phyloP scores from a whole-genome alignment of 2,329 filamentous ascomycete genomes.

The Ustulina deusta region DNA sequence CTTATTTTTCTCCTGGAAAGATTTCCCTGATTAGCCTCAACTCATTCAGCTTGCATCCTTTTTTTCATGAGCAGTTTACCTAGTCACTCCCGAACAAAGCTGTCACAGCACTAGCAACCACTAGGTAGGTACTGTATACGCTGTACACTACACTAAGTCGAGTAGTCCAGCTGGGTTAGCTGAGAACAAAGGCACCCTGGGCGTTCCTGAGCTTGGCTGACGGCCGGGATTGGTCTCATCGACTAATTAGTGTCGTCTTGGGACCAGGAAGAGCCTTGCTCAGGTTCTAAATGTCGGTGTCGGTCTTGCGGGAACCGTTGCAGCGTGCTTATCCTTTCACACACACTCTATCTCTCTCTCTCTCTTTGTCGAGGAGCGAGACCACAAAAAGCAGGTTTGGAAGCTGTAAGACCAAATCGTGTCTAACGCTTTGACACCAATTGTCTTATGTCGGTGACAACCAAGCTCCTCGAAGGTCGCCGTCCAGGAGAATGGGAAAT shows the following conservation, averaged over 20 bases:
- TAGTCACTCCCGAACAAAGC: not conserved
- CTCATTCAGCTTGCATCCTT: not conserved
- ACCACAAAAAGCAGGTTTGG: not conserved
- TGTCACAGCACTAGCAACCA: slow-evolving; percentile 9
- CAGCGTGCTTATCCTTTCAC: slow-evolving; percentile 15
- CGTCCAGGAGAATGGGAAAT: not conserved
- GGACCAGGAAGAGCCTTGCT: slow-evolving; percentile 28
- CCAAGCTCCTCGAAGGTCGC: slow-evolving; percentile 1
- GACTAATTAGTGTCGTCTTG: slow-evolving; percentile 10
- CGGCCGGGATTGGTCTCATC: not conserved
- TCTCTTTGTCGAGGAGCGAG: not conserved
- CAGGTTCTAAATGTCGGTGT: slow-evolving; percentile 26
- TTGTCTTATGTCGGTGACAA: not conserved
- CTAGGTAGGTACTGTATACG: no score
- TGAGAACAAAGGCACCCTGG: not conserved
- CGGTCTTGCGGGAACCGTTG: slow-evolving; percentile 19
- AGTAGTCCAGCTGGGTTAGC: slow-evolving; percentile 9
- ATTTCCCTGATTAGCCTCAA: slow-evolving; percentile 8
- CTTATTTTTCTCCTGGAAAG: not conserved
- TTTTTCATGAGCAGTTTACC: slow-evolving; percentile 9
- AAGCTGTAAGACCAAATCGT: not conserved
- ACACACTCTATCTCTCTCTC: slow-evolving; percentile 1
- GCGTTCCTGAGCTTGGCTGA: slow-evolving; percentile 3
- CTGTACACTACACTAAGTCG: no score
- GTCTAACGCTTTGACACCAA: not conserved